Evolutionary conservation across 495 filamentous ascomycete species (phyloP).

Genomic region (Podospora tetraspora): DNA sequence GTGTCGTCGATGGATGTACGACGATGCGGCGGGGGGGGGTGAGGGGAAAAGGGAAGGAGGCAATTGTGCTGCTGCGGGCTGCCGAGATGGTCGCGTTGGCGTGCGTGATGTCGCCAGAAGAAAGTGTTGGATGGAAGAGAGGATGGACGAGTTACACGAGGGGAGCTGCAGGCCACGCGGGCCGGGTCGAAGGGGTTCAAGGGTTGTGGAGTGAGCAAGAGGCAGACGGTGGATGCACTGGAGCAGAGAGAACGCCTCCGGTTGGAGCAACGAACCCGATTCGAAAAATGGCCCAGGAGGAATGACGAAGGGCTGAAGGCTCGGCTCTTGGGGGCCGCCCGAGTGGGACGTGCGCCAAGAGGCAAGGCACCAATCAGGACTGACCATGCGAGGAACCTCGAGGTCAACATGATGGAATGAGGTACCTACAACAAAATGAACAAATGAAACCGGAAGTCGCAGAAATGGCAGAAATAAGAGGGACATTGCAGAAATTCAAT

Average conservation of each 20-base stretch:
- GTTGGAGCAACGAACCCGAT: not conserved
- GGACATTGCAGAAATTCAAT: too few relatives aligned
- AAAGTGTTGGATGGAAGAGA: not conserved
- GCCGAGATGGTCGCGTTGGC: not conserved
- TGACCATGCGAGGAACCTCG: not conserved
- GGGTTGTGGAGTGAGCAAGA: not conserved
- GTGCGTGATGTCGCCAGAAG: not conserved
- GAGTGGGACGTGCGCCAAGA: not conserved
- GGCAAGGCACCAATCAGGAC: not conserved
- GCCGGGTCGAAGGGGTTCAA: not conserved
- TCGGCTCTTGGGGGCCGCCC: not conserved
- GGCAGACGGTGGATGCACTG: not conserved
- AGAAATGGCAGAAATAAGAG: not conserved
- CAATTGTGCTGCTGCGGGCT: too few relatives aligned
- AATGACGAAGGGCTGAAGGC: not conserved
- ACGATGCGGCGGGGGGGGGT: not conserved
- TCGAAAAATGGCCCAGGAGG: not conserved
- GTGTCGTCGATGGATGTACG: not conserved
- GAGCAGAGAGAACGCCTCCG: not conserved
- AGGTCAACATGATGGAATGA: not conserved
- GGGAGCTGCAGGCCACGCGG: conserved; percentile 7
- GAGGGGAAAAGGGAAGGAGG: not conserved
- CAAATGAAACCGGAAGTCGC: too few relatives aligned
- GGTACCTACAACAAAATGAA: not conserved
- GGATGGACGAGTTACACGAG: conserved; percentile 10